A percentile compares a stretch with the other conserved stretches of the same genome.
Conservation (phyloP, 2,329 filamentous ascomycete species). For the Colletotrichum aenigma region DNA sequence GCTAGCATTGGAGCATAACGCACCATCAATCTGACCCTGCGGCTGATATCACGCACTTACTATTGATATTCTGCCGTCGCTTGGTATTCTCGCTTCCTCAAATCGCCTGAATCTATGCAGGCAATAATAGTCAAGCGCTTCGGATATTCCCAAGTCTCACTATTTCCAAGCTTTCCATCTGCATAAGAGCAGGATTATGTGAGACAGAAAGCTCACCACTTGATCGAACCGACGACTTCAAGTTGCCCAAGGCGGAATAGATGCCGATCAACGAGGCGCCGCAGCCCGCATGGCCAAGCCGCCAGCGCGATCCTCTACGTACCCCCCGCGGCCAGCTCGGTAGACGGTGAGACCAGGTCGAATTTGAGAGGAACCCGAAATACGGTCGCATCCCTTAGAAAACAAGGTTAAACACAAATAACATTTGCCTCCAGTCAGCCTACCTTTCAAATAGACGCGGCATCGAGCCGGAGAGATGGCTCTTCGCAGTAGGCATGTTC, state of each 20-base stretch:
- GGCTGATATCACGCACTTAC: neutral
- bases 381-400: neutral
- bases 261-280: constrained; percentile 9
- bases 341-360: neutral
- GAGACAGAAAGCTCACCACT: neutral
- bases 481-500: neutral
- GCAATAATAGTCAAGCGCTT: neutral
- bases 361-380: neutral
- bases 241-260: neutral
- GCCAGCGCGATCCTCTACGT: neutral
- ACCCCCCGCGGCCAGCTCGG: neutral
- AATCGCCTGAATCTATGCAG: neutral
- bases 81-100: neutral
- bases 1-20: neutral
- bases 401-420: neutral
- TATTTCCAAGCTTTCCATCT: neutral
- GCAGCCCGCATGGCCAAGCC: neutral
- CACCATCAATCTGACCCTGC: accelerated
- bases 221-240: neutral
- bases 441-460: neutral
- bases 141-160: neutral
- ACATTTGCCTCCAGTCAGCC: neutral
- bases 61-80: neutral
- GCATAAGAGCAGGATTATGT: neutral
- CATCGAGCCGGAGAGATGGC: neutral